Base-by-base conservation (phyloP, 306 rosid species). In the Herpetospermum pedunculosum region DNA sequence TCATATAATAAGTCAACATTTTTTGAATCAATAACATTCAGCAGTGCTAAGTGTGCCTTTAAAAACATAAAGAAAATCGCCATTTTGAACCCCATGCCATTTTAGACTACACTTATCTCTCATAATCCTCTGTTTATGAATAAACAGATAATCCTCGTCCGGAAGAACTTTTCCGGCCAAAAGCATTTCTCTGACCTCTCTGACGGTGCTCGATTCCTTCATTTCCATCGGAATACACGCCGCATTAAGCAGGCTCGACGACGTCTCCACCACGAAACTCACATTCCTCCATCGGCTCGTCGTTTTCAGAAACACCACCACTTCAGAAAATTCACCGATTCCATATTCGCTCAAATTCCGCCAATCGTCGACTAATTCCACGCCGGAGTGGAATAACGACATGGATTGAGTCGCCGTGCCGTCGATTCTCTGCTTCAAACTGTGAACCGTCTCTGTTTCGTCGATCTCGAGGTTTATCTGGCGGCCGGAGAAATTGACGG, bases 61-160 rank as follows among this genome's bases (percentile, higher is more conserved):
- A 72, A 93, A 93, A 11, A 90, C 91, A 60, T 88, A 87, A 5
- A 93, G 80, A 75, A 76, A 65, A 74, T 93, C 97, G 8, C 98
- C 97, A 78, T 85, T 85, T 79, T 88, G 89, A 62, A 94, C 96
- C 8, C 95, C 97, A 76, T 94, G 97, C 96, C 97, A 91, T 49
- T 83, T 68, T 41, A 90, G 91, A 78, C 96, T 93, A 73, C 88
- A 84, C 59, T 79, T 77, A 40, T 87, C 92, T 28, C 85, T 84
- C 98, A 91, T 93, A 76, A 91, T 93, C 79, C 98, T 87, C 76
- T 94, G 98, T 64, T 69, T 87, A 80, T 94, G 98, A 63, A 94
- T 86, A 67, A 94, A 91, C 87, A 94, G 65, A 59, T 94, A 94
- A 47, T 94, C 91, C 76, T 87, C 91, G 49, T 21, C 34, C 8